Evolutionary conservation across 1,284 basidiomycete genomes (phyloP).

Genomic region (Uromyces viciae-fabae): DNA sequence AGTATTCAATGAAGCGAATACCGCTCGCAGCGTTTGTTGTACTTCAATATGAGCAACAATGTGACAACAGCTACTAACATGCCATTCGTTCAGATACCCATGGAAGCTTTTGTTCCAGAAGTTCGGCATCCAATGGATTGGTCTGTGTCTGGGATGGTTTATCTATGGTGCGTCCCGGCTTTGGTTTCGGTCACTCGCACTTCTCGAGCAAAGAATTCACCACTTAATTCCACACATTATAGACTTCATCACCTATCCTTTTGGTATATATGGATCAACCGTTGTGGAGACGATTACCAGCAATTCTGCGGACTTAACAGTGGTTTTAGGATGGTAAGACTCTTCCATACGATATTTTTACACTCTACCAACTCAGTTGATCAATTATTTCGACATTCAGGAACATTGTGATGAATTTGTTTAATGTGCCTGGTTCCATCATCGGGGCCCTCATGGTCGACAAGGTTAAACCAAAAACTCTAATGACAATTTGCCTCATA

Average conservation of each 20-base stretch:
- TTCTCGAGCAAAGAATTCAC: no score
- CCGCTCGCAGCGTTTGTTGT: conserved; percentile 47
- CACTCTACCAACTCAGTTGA: not conserved
- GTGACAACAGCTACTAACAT: not conserved
- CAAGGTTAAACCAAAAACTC: conserved; percentile 51
- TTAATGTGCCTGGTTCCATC: conserved; percentile 65
- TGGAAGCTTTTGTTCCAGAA: conserved; percentile 42
- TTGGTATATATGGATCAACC: conserved; percentile 78
- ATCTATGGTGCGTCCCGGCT: conserved; percentile 33
- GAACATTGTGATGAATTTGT: conserved; percentile 57
- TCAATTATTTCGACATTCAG: conserved; percentile 47
- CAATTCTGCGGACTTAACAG: conserved; percentile 57
- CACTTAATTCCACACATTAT: conserved; percentile 17
- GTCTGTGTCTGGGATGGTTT: conserved; percentile 41
- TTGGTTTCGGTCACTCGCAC: not conserved
- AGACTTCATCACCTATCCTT: conserved; percentile 58
- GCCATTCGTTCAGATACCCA: conserved; percentile 22
- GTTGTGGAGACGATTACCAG: conserved; percentile 69
- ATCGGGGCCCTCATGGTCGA: conserved; percentile 70
- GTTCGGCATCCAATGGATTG: conserved; percentile 36
- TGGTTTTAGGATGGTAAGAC: conserved; percentile 42
- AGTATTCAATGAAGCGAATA: conserved; percentile 50
- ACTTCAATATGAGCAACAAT: not conserved
- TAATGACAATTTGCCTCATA: conserved; percentile 52
- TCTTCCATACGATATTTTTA: not conserved